phyloP scores from a whole-genome alignment of 78 protist genomes.

The Dictyostelium discoideum region DNA sequence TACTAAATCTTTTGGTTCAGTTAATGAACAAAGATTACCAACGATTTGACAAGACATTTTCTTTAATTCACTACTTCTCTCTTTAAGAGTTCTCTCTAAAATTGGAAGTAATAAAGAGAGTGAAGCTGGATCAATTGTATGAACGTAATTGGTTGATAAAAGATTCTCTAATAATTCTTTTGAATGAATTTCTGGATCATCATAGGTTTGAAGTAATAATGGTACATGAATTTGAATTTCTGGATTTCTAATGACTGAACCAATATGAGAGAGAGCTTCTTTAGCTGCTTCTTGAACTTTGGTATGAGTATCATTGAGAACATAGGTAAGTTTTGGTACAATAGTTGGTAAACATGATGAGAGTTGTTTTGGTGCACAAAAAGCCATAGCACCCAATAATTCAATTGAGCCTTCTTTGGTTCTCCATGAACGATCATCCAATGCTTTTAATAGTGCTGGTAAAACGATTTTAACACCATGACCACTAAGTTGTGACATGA shows the following conservation, averaged over 20 bases:
- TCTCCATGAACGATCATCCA: constrained; percentile 93
- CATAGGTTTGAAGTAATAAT: constrained; percentile 88
- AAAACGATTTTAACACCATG: constrained; percentile 95
- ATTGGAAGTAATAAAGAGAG: constrained; percentile 97
- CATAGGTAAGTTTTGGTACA: constrained; percentile 91
- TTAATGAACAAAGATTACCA: constrained; percentile 87
- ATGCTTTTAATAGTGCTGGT: constrained; percentile 88
- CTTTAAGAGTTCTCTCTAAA: constrained; percentile 91
- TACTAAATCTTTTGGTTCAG: constrained; percentile 86
- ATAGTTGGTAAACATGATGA: constrained; percentile 91
- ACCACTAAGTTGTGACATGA: constrained; percentile 86
- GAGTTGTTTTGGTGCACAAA: constrained; percentile 95
- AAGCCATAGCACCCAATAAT: constrained; percentile 96
- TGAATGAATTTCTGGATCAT: constrained; percentile 86
- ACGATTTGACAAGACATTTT: constrained; percentile 85
- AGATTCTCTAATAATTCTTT: constrained; percentile 86
- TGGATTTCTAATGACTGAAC: constrained; percentile 95
- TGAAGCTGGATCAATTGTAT: constrained; percentile 97
- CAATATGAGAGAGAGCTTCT: constrained; percentile 93
- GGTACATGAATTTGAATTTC: constrained; percentile 92
- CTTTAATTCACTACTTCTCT: constrained; percentile 85
- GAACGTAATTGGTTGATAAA: constrained; percentile 90
- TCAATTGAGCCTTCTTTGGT: constrained; percentile 89
- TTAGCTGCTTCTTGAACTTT: constrained; percentile 92
- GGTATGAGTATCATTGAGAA: constrained; percentile 90